Evolutionary conservation across 2,329 filamentous ascomycete species (phyloP), one percentile per base, ranked within the genome.

Genomic region (Dactylellina haptotyla): DNA sequence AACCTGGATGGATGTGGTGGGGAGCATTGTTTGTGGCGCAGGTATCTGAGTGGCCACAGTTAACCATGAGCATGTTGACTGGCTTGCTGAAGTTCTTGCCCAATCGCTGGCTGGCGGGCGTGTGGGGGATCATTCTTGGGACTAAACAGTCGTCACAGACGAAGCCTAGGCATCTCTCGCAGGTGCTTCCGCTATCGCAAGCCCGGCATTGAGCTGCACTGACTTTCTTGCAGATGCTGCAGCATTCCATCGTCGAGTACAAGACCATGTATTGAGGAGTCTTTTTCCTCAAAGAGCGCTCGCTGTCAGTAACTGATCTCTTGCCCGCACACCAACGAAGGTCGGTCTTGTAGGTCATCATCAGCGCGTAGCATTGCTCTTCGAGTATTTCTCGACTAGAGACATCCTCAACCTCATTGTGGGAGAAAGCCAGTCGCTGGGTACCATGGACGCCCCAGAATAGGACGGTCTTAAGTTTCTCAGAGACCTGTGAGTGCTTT

Each of bases 401-500:
- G 14, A 14, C 9, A 9, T 20, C 3, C 2, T 39, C 20, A 25
- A 20, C 41, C 20, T 20, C 16, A 9, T 43, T 23, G 14, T 57
- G 30, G 10, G 62, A 48, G 14, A 41, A 66, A 10, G 62, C 51
- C n/a, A 66, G 20, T 9, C 45, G 62, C 9, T 37, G 41, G 4
- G 23, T 48, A 16, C 62, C 62, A 1, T 66, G 51, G 3, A 66
- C 50, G 18, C 62, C 62, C 62, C 62, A 66, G 30, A 57, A 58
- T 16, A 26, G 41, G 9, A 66, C 4, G 16, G 1, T 57, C 3
- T 30, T 28, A 23, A 66, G 16, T n/a, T 41, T 57, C 26, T 56
- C 30, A 10, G 51, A 41, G 18, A 20, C 25, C 23, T 58, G 23
- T 41, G 39, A 5, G 16, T 43, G 57, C 34, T 43, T 37, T 26